A percentile compares a stretch with the other conserved stretches of the same genome.
Conservation (phyloP, 148 eudicot species). For the Cornus suecica region DNA sequence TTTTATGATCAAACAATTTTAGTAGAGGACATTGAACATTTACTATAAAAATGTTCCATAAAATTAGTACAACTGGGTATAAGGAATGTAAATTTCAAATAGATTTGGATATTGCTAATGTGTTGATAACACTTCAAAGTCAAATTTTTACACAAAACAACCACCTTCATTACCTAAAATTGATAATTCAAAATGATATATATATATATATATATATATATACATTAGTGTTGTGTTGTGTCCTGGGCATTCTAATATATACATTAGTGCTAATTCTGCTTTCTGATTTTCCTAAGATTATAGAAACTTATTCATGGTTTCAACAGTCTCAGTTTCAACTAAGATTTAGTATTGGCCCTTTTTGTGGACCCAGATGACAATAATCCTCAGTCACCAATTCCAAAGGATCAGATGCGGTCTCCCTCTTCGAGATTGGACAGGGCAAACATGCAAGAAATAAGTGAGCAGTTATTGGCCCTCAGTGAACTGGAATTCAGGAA, state of each 20-base stretch:
- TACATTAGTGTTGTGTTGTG: no score
- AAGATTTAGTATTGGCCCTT: background rate
- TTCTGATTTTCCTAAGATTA: background rate
- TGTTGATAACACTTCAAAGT: no score
- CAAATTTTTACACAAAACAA: no score
- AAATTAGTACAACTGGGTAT: no score
- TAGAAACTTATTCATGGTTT: background rate
- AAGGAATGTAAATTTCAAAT: no score
- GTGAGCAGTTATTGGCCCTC: slow-evolving; percentile 28
- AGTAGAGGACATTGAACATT: no score
- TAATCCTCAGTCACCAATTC: background rate
- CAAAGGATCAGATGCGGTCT: background rate
- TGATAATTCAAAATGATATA: no score
- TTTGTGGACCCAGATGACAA: background rate
- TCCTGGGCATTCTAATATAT: background rate
- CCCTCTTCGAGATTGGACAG: slow-evolving; percentile 15
- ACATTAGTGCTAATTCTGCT: background rate
- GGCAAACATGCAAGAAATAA: background rate
- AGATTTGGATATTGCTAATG: no score
- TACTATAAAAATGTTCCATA: no score
- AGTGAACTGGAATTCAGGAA: slow-evolving; percentile 55
- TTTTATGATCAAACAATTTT: no score
- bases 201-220: no score
- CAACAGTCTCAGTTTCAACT: background rate
- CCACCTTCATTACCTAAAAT: no score